A percentile compares a stretch with the other conserved stretches of the same genome.
Evolutionary conservation across 2,329 filamentous ascomycete genomes (phyloP).

Genomic region (Colletotrichum zoysiae): DNA sequence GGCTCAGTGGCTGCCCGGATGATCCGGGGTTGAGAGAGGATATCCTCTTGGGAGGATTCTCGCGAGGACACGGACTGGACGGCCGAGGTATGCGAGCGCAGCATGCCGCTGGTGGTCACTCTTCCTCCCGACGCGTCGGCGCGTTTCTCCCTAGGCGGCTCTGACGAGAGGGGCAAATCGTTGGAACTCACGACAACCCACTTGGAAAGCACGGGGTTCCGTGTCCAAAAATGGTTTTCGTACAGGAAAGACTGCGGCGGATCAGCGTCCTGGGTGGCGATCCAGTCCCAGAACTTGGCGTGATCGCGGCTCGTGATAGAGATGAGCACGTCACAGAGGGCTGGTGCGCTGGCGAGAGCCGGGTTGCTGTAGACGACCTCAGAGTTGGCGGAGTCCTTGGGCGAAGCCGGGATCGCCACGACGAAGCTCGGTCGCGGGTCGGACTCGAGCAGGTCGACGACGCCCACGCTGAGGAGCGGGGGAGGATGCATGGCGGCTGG

Average conservation of each 20-base stretch:
- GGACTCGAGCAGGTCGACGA: slow-evolving; percentile 56
- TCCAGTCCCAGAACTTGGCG: slow-evolving; percentile 56
- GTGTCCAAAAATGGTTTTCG: slow-evolving; percentile 54
- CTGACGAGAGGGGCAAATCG: slow-evolving; percentile 49
- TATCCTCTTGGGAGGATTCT: slow-evolving; percentile 28
- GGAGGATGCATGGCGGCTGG: slow-evolving; percentile 39
- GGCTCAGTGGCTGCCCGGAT: slow-evolving; percentile 51
- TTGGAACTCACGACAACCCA: slow-evolving; percentile 58
- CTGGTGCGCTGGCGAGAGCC: slow-evolving; percentile 48
- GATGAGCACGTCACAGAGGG: slow-evolving; percentile 50
- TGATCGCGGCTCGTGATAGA: slow-evolving; percentile 49
- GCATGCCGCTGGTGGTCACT: slow-evolving; percentile 16
- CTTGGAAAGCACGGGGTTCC: slow-evolving; percentile 49
- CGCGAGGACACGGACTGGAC: slow-evolving; percentile 8
- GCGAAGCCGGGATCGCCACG: slow-evolving; percentile 45
- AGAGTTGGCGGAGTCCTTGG: slow-evolving; percentile 38
- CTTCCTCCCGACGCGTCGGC: slow-evolving; percentile 45
- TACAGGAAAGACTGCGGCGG: slow-evolving; percentile 48
- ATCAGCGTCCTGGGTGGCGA: slow-evolving; percentile 45
- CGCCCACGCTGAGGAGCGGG: slow-evolving; percentile 47
- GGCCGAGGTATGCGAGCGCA: slow-evolving; percentile 14
- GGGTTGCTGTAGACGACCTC: slow-evolving; percentile 54
- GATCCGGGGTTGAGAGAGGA: slow-evolving; percentile 43
- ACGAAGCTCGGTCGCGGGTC: slow-evolving; percentile 59
- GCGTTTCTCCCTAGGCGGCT: slow-evolving; percentile 50